Percentiles rank a stretch among this genome's conserved stretches.
These are phyloP conservation scores for Rubia yunnanensis DNA, from an alignment of 257 asterid species.

Conservation along the genomic window DNA sequence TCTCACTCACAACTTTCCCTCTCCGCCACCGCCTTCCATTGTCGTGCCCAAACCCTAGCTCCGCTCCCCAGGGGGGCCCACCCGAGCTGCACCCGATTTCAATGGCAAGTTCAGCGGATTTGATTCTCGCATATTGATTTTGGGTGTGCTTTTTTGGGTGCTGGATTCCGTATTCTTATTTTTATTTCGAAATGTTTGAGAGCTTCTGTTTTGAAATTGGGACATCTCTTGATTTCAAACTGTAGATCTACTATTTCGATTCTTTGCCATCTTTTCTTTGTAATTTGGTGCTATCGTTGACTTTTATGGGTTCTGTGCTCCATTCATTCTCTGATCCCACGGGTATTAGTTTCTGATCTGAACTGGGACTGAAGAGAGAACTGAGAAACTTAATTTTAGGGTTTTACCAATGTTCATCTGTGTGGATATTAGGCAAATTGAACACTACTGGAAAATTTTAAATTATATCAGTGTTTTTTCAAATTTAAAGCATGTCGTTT, in stretches of 20 bases:
- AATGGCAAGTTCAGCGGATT: conserved; percentile 29
- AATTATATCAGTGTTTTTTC: conserved; percentile 7
- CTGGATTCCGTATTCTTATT: background rate
- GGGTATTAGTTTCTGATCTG: background rate
- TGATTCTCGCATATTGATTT: background rate
- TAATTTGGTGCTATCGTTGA: background rate
- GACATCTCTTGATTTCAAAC: background rate
- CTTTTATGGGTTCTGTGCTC: background rate
- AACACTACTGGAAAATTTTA: background rate
- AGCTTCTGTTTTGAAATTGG: background rate
- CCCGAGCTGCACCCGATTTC: conserved; percentile 32
- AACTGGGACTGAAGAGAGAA: background rate
- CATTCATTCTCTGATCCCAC: background rate
- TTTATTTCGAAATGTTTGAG: background rate
- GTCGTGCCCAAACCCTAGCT: conserved; percentile 31
- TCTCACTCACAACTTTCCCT: conserved; percentile 4
- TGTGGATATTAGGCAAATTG: too few relatives aligned
- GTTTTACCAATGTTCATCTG: too few relatives aligned
- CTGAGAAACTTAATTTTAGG: background rate
- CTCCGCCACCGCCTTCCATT: conserved; percentile 34
- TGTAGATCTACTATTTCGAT: background rate
- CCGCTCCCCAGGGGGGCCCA: conserved; percentile 10
- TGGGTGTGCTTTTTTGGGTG: background rate
- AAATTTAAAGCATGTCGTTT: background rate
- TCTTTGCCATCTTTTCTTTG: background rate